A percentile compares a stretch with the other conserved stretches of the same genome.
These are phyloP conservation scores for Cystofilobasidium ferigula DNA, from an alignment of 768 basidiomycete species.

Conservation along the genomic window DNA sequence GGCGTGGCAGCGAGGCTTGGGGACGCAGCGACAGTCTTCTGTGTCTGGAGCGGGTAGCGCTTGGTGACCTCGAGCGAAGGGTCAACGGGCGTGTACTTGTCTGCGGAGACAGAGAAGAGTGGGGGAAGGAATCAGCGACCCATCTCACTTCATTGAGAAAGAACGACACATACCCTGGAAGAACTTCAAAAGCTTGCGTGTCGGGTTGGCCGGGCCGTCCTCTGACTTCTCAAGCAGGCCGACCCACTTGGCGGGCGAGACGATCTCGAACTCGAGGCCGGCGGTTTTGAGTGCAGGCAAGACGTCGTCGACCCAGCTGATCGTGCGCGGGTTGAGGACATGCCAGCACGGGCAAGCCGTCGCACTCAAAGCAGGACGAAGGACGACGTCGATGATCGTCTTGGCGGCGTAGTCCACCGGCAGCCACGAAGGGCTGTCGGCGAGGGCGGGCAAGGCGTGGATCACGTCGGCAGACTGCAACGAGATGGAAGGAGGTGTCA, in stretches of 20 bases:
- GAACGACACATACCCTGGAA: slow-evolving; percentile 15
- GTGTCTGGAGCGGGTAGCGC: slow-evolving; percentile 12
- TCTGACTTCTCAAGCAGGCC: slow-evolving; percentile 38
- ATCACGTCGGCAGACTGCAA: slow-evolving; percentile 40
- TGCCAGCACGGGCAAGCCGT: slow-evolving; percentile 33
- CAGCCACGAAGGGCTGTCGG: slow-evolving; percentile 45
- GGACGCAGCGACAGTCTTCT: slow-evolving; percentile 34
- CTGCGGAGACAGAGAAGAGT: slow-evolving; percentile 37
- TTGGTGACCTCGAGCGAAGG: not conserved
- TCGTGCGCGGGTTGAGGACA: slow-evolving; percentile 6
- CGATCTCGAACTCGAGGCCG: slow-evolving; percentile 42
- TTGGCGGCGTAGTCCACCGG: slow-evolving; percentile 48
- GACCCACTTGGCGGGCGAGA: slow-evolving; percentile 41
- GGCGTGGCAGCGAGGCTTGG: slow-evolving; percentile 37
- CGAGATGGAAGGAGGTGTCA: not conserved
- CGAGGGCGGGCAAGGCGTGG: slow-evolving; percentile 34
- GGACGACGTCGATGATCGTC: slow-evolving; percentile 45
- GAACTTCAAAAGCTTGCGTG: slow-evolving; percentile 42
- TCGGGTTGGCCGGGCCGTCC: slow-evolving; percentile 42
- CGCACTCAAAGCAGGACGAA: slow-evolving; percentile 41
- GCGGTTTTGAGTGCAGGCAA: slow-evolving; percentile 40
- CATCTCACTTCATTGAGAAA: not conserved
- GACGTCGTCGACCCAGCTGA: slow-evolving; percentile 40
- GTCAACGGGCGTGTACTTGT: slow-evolving; percentile 37
- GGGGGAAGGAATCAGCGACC: not conserved